Evolutionary conservation across 148 eudicot species (phyloP), one percentile per base, ranked within the genome.

Genomic region (Simmondsia chinensis): DNA sequence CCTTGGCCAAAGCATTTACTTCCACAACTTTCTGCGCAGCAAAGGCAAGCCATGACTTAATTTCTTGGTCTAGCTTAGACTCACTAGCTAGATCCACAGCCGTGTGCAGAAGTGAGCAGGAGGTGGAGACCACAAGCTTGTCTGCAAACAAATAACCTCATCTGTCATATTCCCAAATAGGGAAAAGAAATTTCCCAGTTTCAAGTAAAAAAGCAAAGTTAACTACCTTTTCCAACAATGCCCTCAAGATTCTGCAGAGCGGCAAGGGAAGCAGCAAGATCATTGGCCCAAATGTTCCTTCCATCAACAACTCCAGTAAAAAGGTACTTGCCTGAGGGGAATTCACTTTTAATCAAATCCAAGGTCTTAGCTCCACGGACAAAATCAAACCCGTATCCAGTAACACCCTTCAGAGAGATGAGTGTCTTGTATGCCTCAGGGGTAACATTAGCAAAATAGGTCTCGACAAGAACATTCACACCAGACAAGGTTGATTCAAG

Each of bases 261-360:
- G 39, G 46, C 50, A 14, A 87, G 73, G 54, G 96, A 87, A 35
- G 83, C 65, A 45, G 79, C 66, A 14, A 83, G 77, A 61, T 87
- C 94, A 55, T 87, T 87, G 56, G 96, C 96, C 96, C 96, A 87
- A 19, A 87, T 83, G 71, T 87, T 87, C 61, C 96, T 77, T 52
- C 96, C 96, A 65, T 87, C 96, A 63, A 87, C 96, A 13, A 87
- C 83, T 16, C 96, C 96, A 46, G 94, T 94, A 63, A 87, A 87
- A 7, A 83, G 84, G 70, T 79, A 83, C 60, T 87, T 87, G 46
- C 88, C 96, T 23, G 80, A 59, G 8, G 96, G 96, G 57, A 83
- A 87, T 37, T 58, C 75, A 39, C 68, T 51, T 69, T 79, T 87
- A 24, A 87, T 77, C 73, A 83, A 63, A 23, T 79, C 94, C 68